Evolutionary conservation across 495 filamentous ascomycete genomes (phyloP), one percentile per base, ranked within the genome.

Genomic region (Penicillium angulare): DNA sequence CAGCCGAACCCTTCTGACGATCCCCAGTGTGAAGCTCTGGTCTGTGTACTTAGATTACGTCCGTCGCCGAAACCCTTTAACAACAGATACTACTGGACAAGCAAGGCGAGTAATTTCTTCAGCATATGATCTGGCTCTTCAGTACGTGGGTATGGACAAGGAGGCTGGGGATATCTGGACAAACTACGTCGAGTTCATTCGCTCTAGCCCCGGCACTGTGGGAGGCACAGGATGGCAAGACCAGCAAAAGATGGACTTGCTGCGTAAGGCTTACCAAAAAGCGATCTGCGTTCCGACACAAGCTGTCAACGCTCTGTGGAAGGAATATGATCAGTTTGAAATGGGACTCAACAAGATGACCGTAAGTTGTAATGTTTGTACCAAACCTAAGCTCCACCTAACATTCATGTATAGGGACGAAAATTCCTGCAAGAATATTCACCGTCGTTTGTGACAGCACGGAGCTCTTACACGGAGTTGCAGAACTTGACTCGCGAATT

Each of bases 291-390:
- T 96, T 44, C 93, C 93, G 4, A 92, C 86, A 10, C 78, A 86
- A 39, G 87, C 82, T 26, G 79, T 93, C 40, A 89, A 91, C 57
- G 77, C 74, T 10, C 66, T 98, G 8, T 98, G 93, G 93, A 96
- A 93, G 70, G 92, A 98, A 62, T 98, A 97, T 61, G 91, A 96
- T 68, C 79, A 85, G 58, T 98, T 97, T 61, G 93, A 98, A 69
- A 88, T 90, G 83, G 80, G 83, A 7, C 68, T 96, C 26, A 97
- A 96, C 69, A 97, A 96, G 68, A 75, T 88, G 46, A 89, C 88
- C 33, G 88, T 90, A 75, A 71, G 56, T 32, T 6, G 29, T 24
- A 17, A 29, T 33, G 4, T 39, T 17, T 5, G 10, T 41, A 41
- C 17, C 8, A 12, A 21, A n/a, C n/a, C n/a, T n/a, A n/a, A n/a